phyloP scores from a whole-genome alignment of 306 rosid species.

The Glycine soja region DNA sequence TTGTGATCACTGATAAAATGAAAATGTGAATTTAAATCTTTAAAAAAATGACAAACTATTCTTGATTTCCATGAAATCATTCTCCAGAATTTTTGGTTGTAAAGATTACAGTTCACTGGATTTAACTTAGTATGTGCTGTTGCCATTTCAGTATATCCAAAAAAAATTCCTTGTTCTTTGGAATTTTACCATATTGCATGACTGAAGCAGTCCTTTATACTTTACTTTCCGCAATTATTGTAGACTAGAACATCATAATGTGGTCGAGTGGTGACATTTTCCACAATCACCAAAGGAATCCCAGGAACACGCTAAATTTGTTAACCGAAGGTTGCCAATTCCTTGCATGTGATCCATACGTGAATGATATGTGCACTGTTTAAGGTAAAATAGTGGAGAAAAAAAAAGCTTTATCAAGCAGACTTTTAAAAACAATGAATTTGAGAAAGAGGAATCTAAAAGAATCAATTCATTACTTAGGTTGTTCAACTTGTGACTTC shows the following conservation, averaged over 20 bases:
- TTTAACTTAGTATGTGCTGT: constrained; percentile 25
- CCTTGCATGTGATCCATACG: not conserved
- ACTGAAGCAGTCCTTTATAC: not conserved
- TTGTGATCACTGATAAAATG: not conserved
- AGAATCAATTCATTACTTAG: constrained; percentile 2
- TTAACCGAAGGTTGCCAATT: not conserved
- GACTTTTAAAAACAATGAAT: not conserved
- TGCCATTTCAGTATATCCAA: constrained; percentile 44
- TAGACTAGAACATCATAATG: constrained; percentile 1
- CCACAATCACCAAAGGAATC: constrained; percentile 3
- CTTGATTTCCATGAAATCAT: constrained; percentile 29
- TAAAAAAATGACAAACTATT: constrained; percentile 25
- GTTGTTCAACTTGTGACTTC: constrained; percentile 1
- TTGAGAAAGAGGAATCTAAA: constrained; percentile 1
- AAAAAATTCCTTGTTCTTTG: not conserved
- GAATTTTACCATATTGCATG: not conserved
- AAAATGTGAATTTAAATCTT: not conserved
- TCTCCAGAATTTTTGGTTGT: constrained; percentile 18
- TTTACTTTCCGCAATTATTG: not conserved
- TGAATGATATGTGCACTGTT: not conserved
- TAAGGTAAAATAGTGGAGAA: not conserved
- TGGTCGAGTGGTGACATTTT: constrained; percentile 5
- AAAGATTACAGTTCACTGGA: constrained; percentile 16
- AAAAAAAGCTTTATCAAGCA: not conserved
- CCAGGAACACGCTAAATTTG: not conserved